These are phyloP conservation scores for Diaporthe australafricana DNA, from an alignment of 2,329 filamentous ascomycete species.

Conservation along the genomic window DNA sequence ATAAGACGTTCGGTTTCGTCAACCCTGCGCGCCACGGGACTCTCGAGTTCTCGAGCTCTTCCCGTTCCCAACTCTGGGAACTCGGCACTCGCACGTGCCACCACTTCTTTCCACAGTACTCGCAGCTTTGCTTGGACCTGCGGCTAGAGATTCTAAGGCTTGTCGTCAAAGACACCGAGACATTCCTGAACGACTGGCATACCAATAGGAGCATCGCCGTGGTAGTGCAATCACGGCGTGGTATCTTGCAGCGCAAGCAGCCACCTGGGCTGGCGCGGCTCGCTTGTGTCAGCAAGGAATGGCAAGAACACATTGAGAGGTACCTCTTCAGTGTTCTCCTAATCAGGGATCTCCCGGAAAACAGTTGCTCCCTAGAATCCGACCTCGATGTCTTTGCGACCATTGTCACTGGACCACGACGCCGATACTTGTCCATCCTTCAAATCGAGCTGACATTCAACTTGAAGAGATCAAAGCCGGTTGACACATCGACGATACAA, in stretches of 20 bases:
- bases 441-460: too few species aligned
- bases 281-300: not conserved
- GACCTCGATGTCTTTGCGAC: not conserved
- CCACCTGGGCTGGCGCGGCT: not conserved
- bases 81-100: not conserved
- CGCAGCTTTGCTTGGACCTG: not conserved
- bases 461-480: too few species aligned
- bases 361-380: too few species aligned
- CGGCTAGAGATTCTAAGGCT: not conserved
- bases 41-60: not conserved
- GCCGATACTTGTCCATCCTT: not conserved
- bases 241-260: not conserved
- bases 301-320: not conserved
- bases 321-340: not conserved
- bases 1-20: not conserved
- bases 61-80: too few species aligned
- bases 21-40: not conserved
- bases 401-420: not conserved
- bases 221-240: not conserved
- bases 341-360: not conserved
- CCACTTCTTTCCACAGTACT: not conserved
- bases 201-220: not conserved
- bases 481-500: too few species aligned
- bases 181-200: not conserved
- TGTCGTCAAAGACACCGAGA: accelerated